Evolutionary conservation across 495 filamentous ascomycete species (phyloP).

Genomic region (Penicillium atrosanguineum): DNA sequence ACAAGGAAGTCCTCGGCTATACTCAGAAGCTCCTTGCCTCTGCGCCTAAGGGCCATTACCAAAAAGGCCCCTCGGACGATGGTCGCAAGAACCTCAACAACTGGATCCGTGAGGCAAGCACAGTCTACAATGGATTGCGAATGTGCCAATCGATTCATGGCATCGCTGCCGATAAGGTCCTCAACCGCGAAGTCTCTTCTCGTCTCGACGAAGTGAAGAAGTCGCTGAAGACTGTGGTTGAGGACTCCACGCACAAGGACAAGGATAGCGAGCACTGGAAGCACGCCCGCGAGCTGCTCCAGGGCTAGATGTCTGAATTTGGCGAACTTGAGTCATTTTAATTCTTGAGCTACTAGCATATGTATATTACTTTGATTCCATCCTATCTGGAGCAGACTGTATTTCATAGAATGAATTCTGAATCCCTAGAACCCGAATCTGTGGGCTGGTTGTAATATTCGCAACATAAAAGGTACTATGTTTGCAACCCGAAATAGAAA

Average conservation of each 20-base stretch:
- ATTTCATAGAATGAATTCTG: slow-evolving; percentile 18
- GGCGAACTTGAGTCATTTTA: background rate
- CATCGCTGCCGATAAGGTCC: slow-evolving; percentile 10
- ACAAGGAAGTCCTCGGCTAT: slow-evolving; percentile 35
- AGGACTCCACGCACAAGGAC: background rate
- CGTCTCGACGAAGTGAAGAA: slow-evolving; percentile 13
- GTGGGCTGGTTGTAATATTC: slow-evolving; percentile 5
- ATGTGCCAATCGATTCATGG: slow-evolving; percentile 13
- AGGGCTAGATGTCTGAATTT: background rate
- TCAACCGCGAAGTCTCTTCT: slow-evolving; percentile 2
- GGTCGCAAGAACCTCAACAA: slow-evolving; percentile 4
- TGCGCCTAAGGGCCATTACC: slow-evolving; percentile 14
- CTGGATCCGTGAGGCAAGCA: slow-evolving; percentile 28
- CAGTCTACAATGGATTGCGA: slow-evolving; percentile 34
- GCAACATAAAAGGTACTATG: background rate
- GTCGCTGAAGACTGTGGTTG: slow-evolving; percentile 17
- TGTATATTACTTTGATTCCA: slow-evolving; percentile 29
- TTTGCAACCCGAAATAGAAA: background rate
- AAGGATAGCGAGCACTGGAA: background rate
- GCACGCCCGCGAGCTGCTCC: background rate
- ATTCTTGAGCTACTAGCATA: slow-evolving; percentile 2
- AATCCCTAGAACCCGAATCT: background rate
- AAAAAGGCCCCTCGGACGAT: slow-evolving; percentile 13
- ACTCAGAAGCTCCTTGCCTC: slow-evolving; percentile 32
- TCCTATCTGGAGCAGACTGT: slow-evolving; percentile 24